phyloP scores from a whole-genome alignment of 106 monocot species.

The Acanthochlamys bracteata region DNA sequence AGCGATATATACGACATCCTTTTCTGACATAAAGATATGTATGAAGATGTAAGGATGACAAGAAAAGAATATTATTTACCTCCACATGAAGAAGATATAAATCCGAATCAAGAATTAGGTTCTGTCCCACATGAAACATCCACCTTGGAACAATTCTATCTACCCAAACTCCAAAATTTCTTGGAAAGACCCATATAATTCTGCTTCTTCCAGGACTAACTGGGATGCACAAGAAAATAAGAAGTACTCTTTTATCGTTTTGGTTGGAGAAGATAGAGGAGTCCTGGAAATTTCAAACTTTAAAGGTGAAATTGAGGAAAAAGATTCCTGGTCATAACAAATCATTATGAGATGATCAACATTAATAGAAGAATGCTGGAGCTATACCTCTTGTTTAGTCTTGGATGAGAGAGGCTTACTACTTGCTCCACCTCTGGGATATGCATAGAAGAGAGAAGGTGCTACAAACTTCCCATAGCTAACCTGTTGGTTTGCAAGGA shows the following conservation, averaged over 20 bases:
- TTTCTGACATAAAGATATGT: no score
- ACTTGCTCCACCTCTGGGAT: not conserved
- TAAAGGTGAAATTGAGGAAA: not conserved
- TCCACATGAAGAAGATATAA: constrained; percentile 74
- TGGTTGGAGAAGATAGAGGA: constrained; percentile 2
- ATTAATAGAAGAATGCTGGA: not conserved
- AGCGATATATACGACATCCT: no score
- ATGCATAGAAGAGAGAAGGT: constrained; percentile 50
- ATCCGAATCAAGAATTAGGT: constrained; percentile 88
- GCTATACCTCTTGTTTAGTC: constrained; percentile 23
- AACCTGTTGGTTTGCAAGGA: constrained; percentile 23
- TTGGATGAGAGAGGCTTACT: constrained; percentile 13
- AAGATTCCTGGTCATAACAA: not conserved
- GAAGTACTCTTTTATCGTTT: constrained; percentile 28
- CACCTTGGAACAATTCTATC: constrained; percentile 69
- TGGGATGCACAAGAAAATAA: constrained; percentile 72
- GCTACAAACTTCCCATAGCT: constrained; percentile 53
- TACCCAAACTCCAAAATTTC: constrained; percentile 64
- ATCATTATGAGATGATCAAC: not conserved
- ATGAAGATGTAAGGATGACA: no score
- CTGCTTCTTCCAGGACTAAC: constrained; percentile 84
- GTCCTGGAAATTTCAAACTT: constrained; percentile 20
- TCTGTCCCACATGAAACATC: constrained; percentile 65
- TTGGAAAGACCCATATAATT: constrained; percentile 59
- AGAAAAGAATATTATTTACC: constrained; percentile 32